Evolutionary conservation across 164 flowering plant species (phyloP).

Genomic region (Annona squamosa): DNA sequence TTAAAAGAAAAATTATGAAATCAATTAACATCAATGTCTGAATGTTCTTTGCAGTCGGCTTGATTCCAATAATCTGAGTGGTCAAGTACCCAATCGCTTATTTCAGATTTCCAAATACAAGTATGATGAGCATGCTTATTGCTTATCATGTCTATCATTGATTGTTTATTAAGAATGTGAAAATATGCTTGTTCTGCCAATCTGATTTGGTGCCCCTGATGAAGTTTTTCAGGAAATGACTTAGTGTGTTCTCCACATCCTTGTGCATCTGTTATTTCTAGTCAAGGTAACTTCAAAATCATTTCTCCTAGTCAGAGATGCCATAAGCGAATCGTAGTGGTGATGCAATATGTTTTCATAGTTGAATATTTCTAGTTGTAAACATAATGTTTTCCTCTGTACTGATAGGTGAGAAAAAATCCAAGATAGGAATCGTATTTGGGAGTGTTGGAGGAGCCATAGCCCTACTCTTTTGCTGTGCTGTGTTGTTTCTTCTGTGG

Average conservation of each 20-base stretch:
- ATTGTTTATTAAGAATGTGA: background rate
- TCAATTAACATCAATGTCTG: background rate
- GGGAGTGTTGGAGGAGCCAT: slow-evolving; percentile 55
- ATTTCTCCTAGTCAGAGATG: background rate
- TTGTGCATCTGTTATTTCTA: slow-evolving; percentile 40
- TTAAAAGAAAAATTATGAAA: background rate
- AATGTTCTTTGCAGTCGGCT: slow-evolving; percentile 55
- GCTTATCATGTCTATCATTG: background rate
- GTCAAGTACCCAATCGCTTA: slow-evolving; percentile 53
- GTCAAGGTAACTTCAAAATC: slow-evolving; percentile 36
- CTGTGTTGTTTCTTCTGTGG: slow-evolving; percentile 37
- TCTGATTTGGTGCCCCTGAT: slow-evolving; percentile 14
- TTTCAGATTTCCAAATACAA: slow-evolving; percentile 58
- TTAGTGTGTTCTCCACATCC: slow-evolving; percentile 43
- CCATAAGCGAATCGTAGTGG: background rate
- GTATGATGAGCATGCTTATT: slow-evolving; percentile 33
- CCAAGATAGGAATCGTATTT: slow-evolving; percentile 50
- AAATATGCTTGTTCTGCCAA: background rate
- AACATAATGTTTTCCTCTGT: slow-evolving; percentile 1
- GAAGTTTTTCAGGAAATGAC: slow-evolving; percentile 71
- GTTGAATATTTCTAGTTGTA: background rate
- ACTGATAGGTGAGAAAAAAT: slow-evolving; percentile 47
- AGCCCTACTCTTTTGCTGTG: slow-evolving; percentile 35
- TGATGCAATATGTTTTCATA: background rate
- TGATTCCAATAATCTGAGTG: slow-evolving; percentile 64